Evolutionary conservation across 805 yeast genomes (phyloP), one percentile per base, ranked within the genome.

Genomic region (Scheffersomyces spartinae): DNA sequence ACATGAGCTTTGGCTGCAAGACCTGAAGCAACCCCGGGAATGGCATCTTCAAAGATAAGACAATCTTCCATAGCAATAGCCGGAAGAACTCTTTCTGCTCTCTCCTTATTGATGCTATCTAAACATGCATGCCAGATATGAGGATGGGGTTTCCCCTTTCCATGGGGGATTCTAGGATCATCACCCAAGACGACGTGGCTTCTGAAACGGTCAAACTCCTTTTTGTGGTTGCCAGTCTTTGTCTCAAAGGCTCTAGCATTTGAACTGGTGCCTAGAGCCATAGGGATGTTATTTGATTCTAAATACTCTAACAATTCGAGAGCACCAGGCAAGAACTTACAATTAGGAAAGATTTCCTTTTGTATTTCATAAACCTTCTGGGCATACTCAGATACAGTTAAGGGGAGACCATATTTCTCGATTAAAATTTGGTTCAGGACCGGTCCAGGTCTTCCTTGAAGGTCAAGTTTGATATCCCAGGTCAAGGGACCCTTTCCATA

Each of bases 81-180:
- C 2, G 47, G 59, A 14, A 55, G 46, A 3, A 63, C 68, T 3
- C 50, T 40, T 2, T 46, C 47, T 8, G 45, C 39, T 26, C 74
- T 63, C 22, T 69, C 68, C 13, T 44, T 40, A 47, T 91, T 91
- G 28, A 91, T 40, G 9, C 76, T 65, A 11, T 61, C 69, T 32
- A 91, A 64, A 22, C 96, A 94, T 3, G 74, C 64, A 35, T 71
- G 70, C 93, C 94, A 91, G 35, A 91, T 85, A 47, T 86, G 93
- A 2, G 98, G 98, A 31, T 63, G 61, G 9, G 99, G 99, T 48
- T 91, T 91, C 5, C 98, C 97, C 34, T 76, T 67, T 3, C 95
- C 97, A 9, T 58, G 61, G 2, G 88, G 81, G 30, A 91, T 72
- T 22, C 94, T 67, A 18, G 71, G 58, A 44, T 91, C 91, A 55